phyloP scores from a whole-genome alignment of 768 basidiomycete genomes.

The Naganishia onofrii region DNA sequence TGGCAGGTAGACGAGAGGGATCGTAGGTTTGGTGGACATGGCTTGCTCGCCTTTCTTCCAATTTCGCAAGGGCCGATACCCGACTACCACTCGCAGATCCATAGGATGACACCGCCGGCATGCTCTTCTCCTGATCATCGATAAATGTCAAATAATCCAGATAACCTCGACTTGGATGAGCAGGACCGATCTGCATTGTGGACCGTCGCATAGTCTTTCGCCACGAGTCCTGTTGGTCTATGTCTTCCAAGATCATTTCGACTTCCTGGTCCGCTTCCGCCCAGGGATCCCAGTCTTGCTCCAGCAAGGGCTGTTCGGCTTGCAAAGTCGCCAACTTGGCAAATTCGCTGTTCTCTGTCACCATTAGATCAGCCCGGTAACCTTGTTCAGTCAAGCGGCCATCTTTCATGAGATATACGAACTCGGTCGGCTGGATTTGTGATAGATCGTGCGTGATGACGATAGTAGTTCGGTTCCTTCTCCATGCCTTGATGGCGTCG shows the following conservation, averaged over 20 bases:
- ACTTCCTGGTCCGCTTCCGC: constrained; percentile 53
- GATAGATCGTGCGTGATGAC: constrained; percentile 94
- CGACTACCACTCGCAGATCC: background rate
- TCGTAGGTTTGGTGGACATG: background rate
- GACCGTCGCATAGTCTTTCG: constrained; percentile 7
- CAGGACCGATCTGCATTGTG: constrained; percentile 6
- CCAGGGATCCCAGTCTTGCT: constrained; percentile 49
- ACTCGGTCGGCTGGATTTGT: constrained; percentile 71
- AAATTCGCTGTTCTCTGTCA: constrained; percentile 64
- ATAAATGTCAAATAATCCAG: constrained; percentile 10
- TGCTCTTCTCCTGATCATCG: background rate
- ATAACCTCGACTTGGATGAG: constrained; percentile 10
- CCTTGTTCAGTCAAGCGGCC: constrained; percentile 83
- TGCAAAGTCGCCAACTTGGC: constrained; percentile 65
- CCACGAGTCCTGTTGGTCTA: background rate
- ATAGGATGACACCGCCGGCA: background rate
- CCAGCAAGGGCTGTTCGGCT: constrained; percentile 53
- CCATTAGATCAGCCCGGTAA: constrained; percentile 74
- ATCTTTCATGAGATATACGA: constrained; percentile 84
- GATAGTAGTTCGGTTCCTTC: constrained; percentile 76
- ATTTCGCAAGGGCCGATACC: background rate
- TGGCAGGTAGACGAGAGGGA: background rate
- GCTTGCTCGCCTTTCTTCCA: constrained; percentile 12
- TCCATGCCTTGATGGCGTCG: constrained; percentile 63
- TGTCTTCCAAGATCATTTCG: constrained; percentile 46